phyloP scores from a whole-genome alignment of 805 yeast species.

The Kuraishia hungarica region DNA sequence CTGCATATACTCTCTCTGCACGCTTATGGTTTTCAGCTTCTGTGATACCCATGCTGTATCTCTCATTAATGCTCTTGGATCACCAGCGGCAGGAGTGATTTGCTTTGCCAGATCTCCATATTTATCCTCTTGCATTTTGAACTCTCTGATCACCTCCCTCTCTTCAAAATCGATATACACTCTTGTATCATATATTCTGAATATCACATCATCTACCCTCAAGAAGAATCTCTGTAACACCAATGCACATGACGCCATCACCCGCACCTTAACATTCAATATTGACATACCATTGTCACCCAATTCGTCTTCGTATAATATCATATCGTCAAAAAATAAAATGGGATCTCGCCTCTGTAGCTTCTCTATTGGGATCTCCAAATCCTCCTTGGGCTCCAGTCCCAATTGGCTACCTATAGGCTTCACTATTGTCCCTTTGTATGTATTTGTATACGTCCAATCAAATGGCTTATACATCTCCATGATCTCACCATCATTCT shows the following conservation, averaged over 20 bases:
- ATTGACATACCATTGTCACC: slow-evolving; percentile 93
- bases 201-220: slow-evolving; percentile 83
- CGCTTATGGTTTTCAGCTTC: slow-evolving; percentile 14
- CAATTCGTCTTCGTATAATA: slow-evolving; percentile 87
- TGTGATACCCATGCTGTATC: slow-evolving; percentile 83
- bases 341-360: slow-evolving; percentile 76
- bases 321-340: slow-evolving; percentile 79
- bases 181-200: slow-evolving; percentile 80
- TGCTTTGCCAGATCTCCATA: slow-evolving; percentile 37
- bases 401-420: slow-evolving; percentile 5
- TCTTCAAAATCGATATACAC: slow-evolving; percentile 70
- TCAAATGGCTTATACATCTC: slow-evolving; percentile 79
- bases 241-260: slow-evolving; percentile 75
- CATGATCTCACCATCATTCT: slow-evolving; percentile 28
- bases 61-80: slow-evolving; percentile 59
- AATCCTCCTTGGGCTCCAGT: slow-evolving; percentile 20
- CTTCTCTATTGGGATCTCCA: slow-evolving; percentile 58
- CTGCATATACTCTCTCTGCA: slow-evolving; percentile 1
- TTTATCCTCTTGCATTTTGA: slow-evolving; percentile 56
- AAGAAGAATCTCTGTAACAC: slow-evolving; percentile 71
- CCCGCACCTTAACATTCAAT: slow-evolving; percentile 71
- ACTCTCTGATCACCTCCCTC: slow-evolving; percentile 62
- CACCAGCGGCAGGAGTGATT: slow-evolving; percentile 43
- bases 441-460: slow-evolving; percentile 89
- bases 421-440: slow-evolving; percentile 47